A percentile compares a stretch with the other conserved stretches of the same genome.
Evolutionary conservation across 257 asterid genomes (phyloP).

Genomic region (Ballota nigra): DNA sequence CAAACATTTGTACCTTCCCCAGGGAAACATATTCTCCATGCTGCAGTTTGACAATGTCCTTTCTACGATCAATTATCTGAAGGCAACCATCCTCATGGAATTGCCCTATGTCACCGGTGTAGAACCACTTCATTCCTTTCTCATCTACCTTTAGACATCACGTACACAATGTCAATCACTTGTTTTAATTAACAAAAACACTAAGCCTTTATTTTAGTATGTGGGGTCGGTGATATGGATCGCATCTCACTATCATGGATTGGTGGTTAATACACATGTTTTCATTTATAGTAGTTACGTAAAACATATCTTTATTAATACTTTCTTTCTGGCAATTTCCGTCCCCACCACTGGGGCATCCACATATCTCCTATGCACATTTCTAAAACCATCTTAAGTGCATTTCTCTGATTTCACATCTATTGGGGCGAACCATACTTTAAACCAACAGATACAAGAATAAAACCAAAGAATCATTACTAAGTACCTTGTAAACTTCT

Average conservation of each 20-base stretch:
- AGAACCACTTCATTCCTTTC: slow-evolving; percentile 90
- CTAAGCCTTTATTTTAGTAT: background rate
- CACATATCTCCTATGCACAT: background rate
- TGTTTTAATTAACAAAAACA: background rate
- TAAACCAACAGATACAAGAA: background rate
- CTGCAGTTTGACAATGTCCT: slow-evolving; percentile 94
- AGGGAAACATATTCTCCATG: slow-evolving; percentile 97
- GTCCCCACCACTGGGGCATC: too few relatives aligned
- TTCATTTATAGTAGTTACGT: background rate
- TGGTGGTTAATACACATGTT: background rate
- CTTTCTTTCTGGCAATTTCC: background rate
- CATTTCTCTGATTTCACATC: background rate
- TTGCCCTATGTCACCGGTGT: slow-evolving; percentile 86
- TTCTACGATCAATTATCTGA: slow-evolving; percentile 93
- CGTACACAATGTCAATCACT: background rate
- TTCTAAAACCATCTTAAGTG: background rate
- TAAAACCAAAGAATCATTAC: background rate
- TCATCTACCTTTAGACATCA: slow-evolving; percentile 62
- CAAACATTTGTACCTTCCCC: slow-evolving; percentile 60
- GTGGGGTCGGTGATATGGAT: background rate
- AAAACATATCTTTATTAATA: background rate
- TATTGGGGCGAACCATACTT: background rate
- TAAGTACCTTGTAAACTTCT: slow-evolving; percentile 85
- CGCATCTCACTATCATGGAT: background rate
- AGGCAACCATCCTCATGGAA: slow-evolving; percentile 93